Conservation (phyloP, 352 stramenopile species). For the Pythium inflatum region DNA sequence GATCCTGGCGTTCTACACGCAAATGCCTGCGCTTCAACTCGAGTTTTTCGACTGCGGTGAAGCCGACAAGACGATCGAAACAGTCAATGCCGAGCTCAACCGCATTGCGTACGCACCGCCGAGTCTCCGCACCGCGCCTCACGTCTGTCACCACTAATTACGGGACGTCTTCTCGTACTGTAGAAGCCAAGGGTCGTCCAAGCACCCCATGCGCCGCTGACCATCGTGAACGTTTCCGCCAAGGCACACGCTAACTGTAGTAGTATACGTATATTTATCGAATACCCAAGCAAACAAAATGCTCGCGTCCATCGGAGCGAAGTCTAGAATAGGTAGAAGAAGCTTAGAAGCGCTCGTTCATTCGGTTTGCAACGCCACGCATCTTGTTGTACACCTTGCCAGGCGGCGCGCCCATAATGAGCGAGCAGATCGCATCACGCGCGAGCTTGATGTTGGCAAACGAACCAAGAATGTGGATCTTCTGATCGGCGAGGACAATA, state of each 20-base stretch:
- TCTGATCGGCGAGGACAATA: slow-evolving; percentile 98
- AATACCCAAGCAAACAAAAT: slow-evolving; percentile 25
- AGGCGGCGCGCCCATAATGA: slow-evolving; percentile 96
- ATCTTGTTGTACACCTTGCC: slow-evolving; percentile 99
- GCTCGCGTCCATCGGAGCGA: not conserved
- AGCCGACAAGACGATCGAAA: slow-evolving; percentile 76
- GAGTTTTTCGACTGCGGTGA: slow-evolving; percentile 83
- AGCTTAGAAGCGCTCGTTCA: slow-evolving; percentile 96
- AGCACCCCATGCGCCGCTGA: slow-evolving; percentile 13
- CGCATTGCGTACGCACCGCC: slow-evolving; percentile 60
- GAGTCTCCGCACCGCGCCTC: slow-evolving; percentile 8
- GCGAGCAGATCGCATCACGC: slow-evolving; percentile 87
- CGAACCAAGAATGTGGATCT: slow-evolving; percentile 98
- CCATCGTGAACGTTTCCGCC: not conserved
- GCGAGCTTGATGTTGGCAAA: slow-evolving; percentile 99
- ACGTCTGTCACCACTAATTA: slow-evolving; percentile 34
- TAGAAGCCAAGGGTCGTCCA: slow-evolving; percentile 27
- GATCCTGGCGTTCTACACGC: slow-evolving; percentile 88
- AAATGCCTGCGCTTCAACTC: slow-evolving; percentile 75
- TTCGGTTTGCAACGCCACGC: slow-evolving; percentile 97
- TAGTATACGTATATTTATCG: slow-evolving; percentile 70
- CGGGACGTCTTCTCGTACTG: not conserved
- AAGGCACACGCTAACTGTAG: not conserved
- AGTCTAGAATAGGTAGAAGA: slow-evolving; percentile 1
- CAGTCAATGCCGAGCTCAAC: slow-evolving; percentile 72